Base-by-base conservation (phyloP, 805 yeast genomes). In the Kockiozyma suomiensis region DNA sequence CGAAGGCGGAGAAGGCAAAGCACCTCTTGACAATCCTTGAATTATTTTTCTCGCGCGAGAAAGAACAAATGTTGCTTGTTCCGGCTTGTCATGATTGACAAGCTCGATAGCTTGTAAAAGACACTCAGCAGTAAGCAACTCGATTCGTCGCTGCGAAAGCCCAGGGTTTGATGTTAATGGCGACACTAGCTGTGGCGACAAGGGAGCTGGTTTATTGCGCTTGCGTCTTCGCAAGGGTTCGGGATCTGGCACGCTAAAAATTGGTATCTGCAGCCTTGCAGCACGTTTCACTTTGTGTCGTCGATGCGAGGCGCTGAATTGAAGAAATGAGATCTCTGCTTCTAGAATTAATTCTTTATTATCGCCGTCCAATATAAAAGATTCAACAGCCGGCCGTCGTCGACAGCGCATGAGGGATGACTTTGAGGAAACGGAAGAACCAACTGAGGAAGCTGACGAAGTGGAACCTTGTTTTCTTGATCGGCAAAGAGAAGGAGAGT, bases 61-160 rank as follows among this genome's bases (percentile, higher is more conserved):
- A 28, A 62, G 42, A 32, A 50, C 26, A 35, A 30, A 42, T 15
- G 23, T 42, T 2, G 65, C 65, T 8, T 38, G 41, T 4, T 40
- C 58, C 7, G 55, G 50, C 23, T 50, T 48, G n/a, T 54, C 52
- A 26, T 48, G 13, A 17, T 23, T 30, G n/a, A 61, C 55, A n/a
- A 61, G 50, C 25, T 19, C 2, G 37, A 48, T 35, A 2, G 58
- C 54, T 12, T 46, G 50, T 15, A 17, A 21, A 5, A 61, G 55
- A 15, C 57, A 46, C 23, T 50, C 59, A 1, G 62, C 56, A 7
- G 54, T 47, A 47, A 61, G 26, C 8, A 61, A 25, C 30, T 61
- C 65, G 28, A 53, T 42, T 17, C 60, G 52, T 5, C 66, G 66
- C 28, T 51, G 60, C 7, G 54, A 43, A n/a, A 61, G 41, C 15